These are phyloP conservation scores for Trichoderma atroviride DNA, from an alignment of 2,329 filamentous ascomycete species.

Conservation along the genomic window DNA sequence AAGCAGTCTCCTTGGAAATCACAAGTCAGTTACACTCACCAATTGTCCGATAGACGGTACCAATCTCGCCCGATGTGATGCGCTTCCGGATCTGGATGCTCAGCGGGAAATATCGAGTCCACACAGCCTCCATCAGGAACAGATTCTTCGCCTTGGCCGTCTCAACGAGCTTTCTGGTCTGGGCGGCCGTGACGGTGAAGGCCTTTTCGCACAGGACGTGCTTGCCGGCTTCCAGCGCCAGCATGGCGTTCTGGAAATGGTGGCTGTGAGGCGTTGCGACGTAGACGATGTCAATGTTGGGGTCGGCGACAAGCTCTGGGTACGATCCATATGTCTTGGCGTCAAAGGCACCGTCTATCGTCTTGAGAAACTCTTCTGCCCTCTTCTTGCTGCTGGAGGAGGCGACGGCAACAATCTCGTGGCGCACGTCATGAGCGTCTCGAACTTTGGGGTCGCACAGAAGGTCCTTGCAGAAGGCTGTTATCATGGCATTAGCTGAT, in stretches of 20 bases:
- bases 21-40: slow-evolving; percentile 41
- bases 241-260: slow-evolving; percentile 87
- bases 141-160: slow-evolving; percentile 72
- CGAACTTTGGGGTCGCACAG: slow-evolving; percentile 72
- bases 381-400: slow-evolving; percentile 73
- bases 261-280: slow-evolving; percentile 90
- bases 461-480: slow-evolving; percentile 75
- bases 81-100: slow-evolving; percentile 75
- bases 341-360: slow-evolving; percentile 67
- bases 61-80: slow-evolving; percentile 56
- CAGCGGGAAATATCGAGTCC: slow-evolving; percentile 86
- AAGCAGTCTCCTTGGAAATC: neutral
- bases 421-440: slow-evolving; percentile 70
- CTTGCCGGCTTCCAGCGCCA: slow-evolving; percentile 82
- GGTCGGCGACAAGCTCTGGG: slow-evolving; percentile 75
- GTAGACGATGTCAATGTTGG: slow-evolving; percentile 83
- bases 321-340: slow-evolving; percentile 80
- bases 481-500: neutral
- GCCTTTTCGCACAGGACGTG: slow-evolving; percentile 90
- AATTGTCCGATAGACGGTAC: slow-evolving; percentile 62
- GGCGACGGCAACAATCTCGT: slow-evolving; percentile 77
- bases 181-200: slow-evolving; percentile 79
- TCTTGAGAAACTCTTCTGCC: slow-evolving; percentile 72
- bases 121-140: slow-evolving; percentile 85
- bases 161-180: slow-evolving; percentile 71